Evolutionary conservation across 768 basidiomycete genomes (phyloP), one percentile per base, ranked within the genome.

Genomic region (Agaricus bisporus): DNA sequence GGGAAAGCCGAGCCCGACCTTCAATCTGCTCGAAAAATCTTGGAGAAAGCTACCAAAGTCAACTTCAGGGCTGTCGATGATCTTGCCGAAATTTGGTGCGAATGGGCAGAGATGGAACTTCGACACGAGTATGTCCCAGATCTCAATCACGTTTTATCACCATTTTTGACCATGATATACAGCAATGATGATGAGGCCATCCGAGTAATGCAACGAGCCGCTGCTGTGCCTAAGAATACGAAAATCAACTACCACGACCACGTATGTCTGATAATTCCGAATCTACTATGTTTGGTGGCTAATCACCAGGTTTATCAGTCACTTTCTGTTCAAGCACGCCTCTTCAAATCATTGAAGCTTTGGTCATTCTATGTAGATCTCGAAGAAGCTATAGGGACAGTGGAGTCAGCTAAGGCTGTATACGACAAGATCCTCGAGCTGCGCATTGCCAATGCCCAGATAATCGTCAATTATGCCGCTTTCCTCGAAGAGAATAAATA

Each of bases 331-430:
- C 97, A 98, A 75, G 75, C 81, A 4, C 85, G 97, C 20, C 72
- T 99, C 42, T 98, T 99, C 82, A 99, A 99, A 65, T 97, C 94
- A 0, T 73, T 99, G 54, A 99, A 99, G 67, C 79, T 99, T 0
- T 99, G 97, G 97, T 97, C 95, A 0, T 98, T 97, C 74, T 98
- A 95, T 64, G 88, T 95, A 60, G 97, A 99, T 63, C 78, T 98
- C 15, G 95, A 98, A 67, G 97, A 99, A 66, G 95, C 94, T 0
- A 91, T 98, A 62, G 95, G 95, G 1, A 85, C 92, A 0, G 88
- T 97, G 15, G 93, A 95, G 54, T 88, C 87, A 0, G 78, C 95
- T 1, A 98, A 98, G 68, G 80, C 78, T 0, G 91, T 95, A 2
- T 98, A 98, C 64, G 95, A 99, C 74, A 92, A 91, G 70, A 97